A percentile compares a stretch with the other conserved stretches of the same genome.
Conservation (phyloP, 2,329 filamentous ascomycete species). For the Ophiostoma montium region DNA sequence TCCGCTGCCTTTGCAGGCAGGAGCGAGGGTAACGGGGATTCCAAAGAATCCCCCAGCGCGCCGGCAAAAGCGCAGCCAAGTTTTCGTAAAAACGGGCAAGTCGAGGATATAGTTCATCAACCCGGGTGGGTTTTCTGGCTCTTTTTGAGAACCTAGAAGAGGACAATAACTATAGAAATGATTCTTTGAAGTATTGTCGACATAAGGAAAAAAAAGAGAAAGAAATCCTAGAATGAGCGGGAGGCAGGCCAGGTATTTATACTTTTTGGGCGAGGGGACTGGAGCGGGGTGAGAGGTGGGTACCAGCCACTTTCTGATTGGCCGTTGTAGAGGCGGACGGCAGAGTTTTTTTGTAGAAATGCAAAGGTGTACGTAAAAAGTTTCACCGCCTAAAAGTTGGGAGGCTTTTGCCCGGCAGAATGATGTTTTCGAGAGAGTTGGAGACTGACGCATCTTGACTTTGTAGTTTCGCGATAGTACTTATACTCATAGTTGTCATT, state of each 20-base stretch:
- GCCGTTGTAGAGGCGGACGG: too few relatives aligned
- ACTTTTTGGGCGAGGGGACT: neutral
- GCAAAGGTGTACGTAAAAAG: neutral
- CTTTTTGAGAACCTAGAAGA: conserved; percentile 80
- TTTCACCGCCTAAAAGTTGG: neutral
- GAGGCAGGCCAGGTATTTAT: neutral
- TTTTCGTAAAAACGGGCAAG: conserved; percentile 17
- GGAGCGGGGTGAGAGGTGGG: neutral
- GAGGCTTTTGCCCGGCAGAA: neutral
- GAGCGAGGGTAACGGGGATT: conserved; percentile 38
- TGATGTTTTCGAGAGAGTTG: neutral
- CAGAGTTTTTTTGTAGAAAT: neutral
- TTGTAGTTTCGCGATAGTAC: neutral
- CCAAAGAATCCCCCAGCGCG: neutral
- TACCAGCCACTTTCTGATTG: neutral
- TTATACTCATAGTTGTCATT: too few relatives aligned
- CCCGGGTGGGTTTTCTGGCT: conserved; percentile 93
- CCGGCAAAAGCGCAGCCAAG: conserved; percentile 4
- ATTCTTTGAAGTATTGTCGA: conserved; percentile 66
- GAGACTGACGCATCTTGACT: neutral
- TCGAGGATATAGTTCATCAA: conserved; percentile 82
- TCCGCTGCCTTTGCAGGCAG: conserved; percentile 50
- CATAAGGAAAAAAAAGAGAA: conserved; percentile 37
- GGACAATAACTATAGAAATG: conserved; percentile 97
- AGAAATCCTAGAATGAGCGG: conserved; percentile 18